Conservation (phyloP, 2,329 filamentous ascomycete genomes). For the Emmonsiellopsis sp. region DNA sequence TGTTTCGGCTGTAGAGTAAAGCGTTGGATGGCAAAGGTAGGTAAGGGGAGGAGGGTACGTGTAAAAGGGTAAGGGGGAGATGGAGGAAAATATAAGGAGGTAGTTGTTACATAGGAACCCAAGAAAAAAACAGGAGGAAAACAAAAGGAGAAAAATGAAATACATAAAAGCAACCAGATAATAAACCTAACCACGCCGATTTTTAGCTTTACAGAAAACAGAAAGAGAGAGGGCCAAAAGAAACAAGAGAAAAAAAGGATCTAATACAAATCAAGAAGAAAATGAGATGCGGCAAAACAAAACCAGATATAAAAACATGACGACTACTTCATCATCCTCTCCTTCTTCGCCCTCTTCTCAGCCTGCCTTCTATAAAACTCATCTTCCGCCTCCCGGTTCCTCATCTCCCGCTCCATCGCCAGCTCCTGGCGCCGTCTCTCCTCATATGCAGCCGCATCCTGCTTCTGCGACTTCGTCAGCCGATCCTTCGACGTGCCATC, state of each 20-base stretch:
- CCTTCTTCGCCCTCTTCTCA: slow-evolving; percentile 2
- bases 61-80: too few relatives aligned
- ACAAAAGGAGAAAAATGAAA: background rate
- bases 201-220: background rate
- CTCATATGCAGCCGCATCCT: slow-evolving; percentile 22
- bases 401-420: slow-evolving; percentile 23
- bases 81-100: too few relatives aligned
- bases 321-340: background rate
- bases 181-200: background rate
- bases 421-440: slow-evolving; percentile 18
- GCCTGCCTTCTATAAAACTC: slow-evolving; percentile 7
- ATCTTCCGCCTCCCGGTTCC: slow-evolving; percentile 14
- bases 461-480: slow-evolving; percentile 22
- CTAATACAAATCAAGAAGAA: background rate
- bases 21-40: too few relatives aligned
- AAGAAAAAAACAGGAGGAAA: background rate
- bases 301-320: background rate
- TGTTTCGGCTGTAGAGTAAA: too few relatives aligned
- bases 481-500: slow-evolving; percentile 16
- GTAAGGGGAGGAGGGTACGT: too few relatives aligned
- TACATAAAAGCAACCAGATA: background rate
- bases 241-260: background rate
- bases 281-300: background rate
- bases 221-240: background rate
- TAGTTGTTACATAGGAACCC: too few relatives aligned